Evolutionary conservation across 257 asterid genomes (phyloP).

Genomic region (Thymus quinquecostatus): DNA sequence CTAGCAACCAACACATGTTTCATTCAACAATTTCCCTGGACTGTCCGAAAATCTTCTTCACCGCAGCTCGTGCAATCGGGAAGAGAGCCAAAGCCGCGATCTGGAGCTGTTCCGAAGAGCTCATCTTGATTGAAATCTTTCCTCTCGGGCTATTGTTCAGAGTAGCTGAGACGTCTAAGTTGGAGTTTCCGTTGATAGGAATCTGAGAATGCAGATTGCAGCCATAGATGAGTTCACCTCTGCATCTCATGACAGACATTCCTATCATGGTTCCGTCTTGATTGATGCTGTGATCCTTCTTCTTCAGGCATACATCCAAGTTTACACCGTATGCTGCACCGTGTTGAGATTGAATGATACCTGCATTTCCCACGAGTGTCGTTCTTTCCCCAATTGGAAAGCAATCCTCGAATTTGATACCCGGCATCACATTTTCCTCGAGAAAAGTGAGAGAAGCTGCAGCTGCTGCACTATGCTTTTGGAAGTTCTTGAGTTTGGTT

Average conservation of each 20-base stretch:
- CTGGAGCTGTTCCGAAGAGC: constrained; percentile 59
- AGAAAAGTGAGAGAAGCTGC: constrained; percentile 44
- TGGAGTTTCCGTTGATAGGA: constrained; percentile 40
- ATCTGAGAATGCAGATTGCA: constrained; percentile 48
- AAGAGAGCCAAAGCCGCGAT: constrained; percentile 53
- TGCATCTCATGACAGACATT: constrained; percentile 43
- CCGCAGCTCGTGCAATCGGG: constrained; percentile 49
- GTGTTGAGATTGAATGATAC: constrained; percentile 36
- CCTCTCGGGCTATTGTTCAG: constrained; percentile 52
- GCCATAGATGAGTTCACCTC: constrained; percentile 46
- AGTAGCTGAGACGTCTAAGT: constrained; percentile 38
- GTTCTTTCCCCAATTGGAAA: constrained; percentile 30
- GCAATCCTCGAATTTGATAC: constrained; percentile 39
- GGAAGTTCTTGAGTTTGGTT: constrained; percentile 29
- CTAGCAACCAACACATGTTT: not conserved
- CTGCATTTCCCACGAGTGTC: constrained; percentile 39
- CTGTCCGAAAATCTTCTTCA: constrained; percentile 33
- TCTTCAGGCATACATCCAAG: constrained; percentile 39
- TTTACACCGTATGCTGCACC: constrained; percentile 46
- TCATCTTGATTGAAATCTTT: constrained; percentile 48
- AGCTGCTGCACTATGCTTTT: constrained; percentile 38
- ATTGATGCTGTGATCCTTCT: constrained; percentile 15
- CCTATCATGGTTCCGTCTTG: constrained; percentile 40
- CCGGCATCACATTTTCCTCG: constrained; percentile 31
- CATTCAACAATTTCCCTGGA: constrained; percentile 12